These are phyloP conservation scores for Ceratocystiopsis brevicomis DNA, from an alignment of 2,329 filamentous ascomycete species.

Conservation along the genomic window DNA sequence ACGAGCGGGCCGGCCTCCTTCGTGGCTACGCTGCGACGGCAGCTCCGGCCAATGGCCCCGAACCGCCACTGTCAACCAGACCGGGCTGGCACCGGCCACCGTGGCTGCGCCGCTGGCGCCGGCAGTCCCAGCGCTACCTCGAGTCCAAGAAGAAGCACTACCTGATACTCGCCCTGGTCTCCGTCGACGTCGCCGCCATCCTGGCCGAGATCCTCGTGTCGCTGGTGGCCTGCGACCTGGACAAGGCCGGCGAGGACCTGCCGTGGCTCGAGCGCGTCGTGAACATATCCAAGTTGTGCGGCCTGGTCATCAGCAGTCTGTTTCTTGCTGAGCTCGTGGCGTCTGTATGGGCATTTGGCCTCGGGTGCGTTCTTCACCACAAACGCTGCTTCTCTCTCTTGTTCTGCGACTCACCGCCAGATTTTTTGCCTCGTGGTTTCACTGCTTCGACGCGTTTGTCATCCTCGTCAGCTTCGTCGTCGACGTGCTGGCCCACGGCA, in stretches of 20 bases:
- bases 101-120: constrained; percentile 4
- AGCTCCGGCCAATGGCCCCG: too few species aligned
- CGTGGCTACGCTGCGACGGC: too few species aligned
- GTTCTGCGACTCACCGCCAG: constrained; percentile 15
- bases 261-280: constrained; percentile 22
- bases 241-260: constrained; percentile 15
- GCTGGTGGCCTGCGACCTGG: constrained; percentile 28
- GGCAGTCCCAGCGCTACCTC: constrained; percentile 4
- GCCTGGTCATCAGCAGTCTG: constrained; percentile 40
- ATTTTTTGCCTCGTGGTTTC: constrained; percentile 40
- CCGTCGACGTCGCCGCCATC: constrained; percentile 26
- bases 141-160: constrained; percentile 23
- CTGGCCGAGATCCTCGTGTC: constrained; percentile 29
- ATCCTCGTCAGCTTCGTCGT: constrained; percentile 43
- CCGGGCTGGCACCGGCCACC: too few species aligned
- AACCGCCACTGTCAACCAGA: too few species aligned
- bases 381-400: not conserved
- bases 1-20: too few species aligned
- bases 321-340: constrained; percentile 45
- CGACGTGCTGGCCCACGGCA: constrained; percentile 39
- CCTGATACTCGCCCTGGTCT: constrained; percentile 23
- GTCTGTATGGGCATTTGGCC: constrained; percentile 39
- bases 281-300: constrained; percentile 27
- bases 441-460: constrained; percentile 43
- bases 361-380: constrained; percentile 6